A percentile compares a stretch with the other conserved stretches of the same genome.
phyloP scores from a whole-genome alignment of 2,329 filamentous ascomycete species.

The Dactylellina sp. region DNA sequence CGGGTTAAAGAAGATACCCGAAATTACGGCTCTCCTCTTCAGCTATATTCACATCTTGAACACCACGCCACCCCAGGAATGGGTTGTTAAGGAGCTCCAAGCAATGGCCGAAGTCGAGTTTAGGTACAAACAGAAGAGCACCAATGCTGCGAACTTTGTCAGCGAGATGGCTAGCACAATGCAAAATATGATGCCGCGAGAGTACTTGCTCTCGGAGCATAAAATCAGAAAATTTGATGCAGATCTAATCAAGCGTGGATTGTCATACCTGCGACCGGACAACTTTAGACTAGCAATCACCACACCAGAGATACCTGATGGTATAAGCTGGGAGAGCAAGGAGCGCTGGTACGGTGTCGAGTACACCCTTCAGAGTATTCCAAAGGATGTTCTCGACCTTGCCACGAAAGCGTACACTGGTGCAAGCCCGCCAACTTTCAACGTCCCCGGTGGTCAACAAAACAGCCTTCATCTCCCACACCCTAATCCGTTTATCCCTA shows the following conservation, averaged over 20 bases:
- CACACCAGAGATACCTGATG: conserved; percentile 80
- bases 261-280: conserved; percentile 82
- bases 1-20: conserved; percentile 65
- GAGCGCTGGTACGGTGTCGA: conserved; percentile 99
- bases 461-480: conserved; percentile 85
- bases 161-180: conserved; percentile 86
- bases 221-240: conserved; percentile 83
- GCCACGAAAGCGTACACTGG: conserved; percentile 57
- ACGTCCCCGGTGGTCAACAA: conserved; percentile 66
- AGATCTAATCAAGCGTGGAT: conserved; percentile 77
- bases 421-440: conserved; percentile 30
- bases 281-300: conserved; percentile 89
- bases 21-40: conserved; percentile 82
- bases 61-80: conserved; percentile 83
- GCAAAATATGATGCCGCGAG: conserved; percentile 88
- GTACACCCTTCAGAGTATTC: conserved; percentile 84
- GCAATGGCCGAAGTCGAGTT: conserved; percentile 92
- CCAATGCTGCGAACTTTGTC: conserved; percentile 82
- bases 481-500: conserved; percentile 95
- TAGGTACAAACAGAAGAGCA: conserved; percentile 92
- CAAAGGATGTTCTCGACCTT: conserved; percentile 77
- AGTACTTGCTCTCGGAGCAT: conserved; percentile 86
- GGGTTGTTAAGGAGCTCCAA: conserved; percentile 94
- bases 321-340: conserved; percentile 78
- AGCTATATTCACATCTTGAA: conserved; percentile 90